phyloP scores from a whole-genome alignment of 1,139 yeast genomes.

The Pichia sp. region DNA sequence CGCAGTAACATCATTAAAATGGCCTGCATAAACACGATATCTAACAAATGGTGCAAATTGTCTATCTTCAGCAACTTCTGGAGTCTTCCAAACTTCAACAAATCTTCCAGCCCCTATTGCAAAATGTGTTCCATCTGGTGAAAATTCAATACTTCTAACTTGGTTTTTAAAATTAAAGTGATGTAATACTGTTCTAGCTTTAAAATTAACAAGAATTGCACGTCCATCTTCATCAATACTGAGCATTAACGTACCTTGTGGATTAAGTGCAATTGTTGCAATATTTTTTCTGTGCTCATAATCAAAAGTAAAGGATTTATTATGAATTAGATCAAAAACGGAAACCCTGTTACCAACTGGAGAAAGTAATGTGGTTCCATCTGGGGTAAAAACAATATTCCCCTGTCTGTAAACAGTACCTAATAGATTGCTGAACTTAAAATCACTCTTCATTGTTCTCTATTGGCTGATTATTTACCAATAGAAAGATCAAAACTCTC shows the following conservation, averaged over 20 bases:
- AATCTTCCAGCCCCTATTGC: constrained; percentile 82
- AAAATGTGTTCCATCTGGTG: constrained; percentile 84
- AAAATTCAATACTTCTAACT: constrained; percentile 69
- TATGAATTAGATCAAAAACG: constrained; percentile 78
- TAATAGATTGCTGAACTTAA: constrained; percentile 71
- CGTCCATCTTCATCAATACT: constrained; percentile 90
- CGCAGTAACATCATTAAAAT: constrained; percentile 72
- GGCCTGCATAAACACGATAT: constrained; percentile 88
- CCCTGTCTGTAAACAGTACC: constrained; percentile 96
- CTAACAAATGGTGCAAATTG: constrained; percentile 96
- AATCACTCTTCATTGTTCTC: constrained; percentile 45
- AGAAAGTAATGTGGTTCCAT: constrained; percentile 74
- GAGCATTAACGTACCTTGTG: constrained; percentile 72
- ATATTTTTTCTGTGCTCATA: constrained; percentile 91
- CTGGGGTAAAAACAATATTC: constrained; percentile 77
- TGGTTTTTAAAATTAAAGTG: constrained; percentile 86
- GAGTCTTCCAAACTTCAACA: constrained; percentile 92
- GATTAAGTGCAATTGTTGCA: constrained; percentile 71
- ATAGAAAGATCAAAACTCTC: not conserved
- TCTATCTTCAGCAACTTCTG: constrained; percentile 60
- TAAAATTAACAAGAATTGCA: constrained; percentile 83
- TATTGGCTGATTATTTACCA: not conserved
- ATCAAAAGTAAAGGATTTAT: constrained; percentile 80
- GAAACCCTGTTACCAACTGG: constrained; percentile 95
- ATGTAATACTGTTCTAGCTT: constrained; percentile 81